phyloP scores from a whole-genome alignment of 352 stramenopile genomes.

The Plasmopara muralis region DNA sequence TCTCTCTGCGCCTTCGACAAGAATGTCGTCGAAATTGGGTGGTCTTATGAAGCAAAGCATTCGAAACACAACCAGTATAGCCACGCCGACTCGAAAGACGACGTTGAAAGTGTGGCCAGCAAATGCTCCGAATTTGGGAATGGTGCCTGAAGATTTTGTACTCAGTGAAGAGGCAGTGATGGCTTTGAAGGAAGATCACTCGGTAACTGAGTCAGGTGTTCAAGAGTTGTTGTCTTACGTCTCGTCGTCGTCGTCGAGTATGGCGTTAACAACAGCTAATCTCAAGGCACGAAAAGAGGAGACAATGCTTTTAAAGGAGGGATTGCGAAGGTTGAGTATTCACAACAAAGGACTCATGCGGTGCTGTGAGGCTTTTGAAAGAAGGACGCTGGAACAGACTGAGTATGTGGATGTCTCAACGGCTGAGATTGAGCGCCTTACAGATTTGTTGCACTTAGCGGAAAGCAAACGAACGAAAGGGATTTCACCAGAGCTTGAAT shows the following conservation, averaged over 20 bases:
- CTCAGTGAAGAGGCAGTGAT: conserved; percentile 36
- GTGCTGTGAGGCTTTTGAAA: conserved; percentile 42
- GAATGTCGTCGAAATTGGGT: conserved; percentile 8
- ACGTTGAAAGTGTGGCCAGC: conserved; percentile 37
- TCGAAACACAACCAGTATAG: conserved; percentile 4
- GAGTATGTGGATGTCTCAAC: conserved; percentile 35
- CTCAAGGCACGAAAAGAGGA: conserved; percentile 48
- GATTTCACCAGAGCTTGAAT: conserved; percentile 17
- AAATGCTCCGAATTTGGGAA: conserved; percentile 17
- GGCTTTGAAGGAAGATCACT: conserved; percentile 64
- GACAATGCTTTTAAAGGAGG: conserved; percentile 43
- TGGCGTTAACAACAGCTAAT: conserved; percentile 29
- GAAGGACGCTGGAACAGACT: conserved; percentile 34
- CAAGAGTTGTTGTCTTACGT: conserved; percentile 53
- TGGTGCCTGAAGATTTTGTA: conserved; percentile 39
- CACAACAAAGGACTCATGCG: conserved; percentile 45
- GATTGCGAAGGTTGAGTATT: conserved; percentile 30
- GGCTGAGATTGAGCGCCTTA: conserved; percentile 41
- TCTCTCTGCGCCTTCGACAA: conserved; percentile 25
- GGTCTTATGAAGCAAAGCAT: conserved; percentile 5
- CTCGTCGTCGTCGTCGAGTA: conserved; percentile 16
- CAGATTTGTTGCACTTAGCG: conserved; percentile 26
- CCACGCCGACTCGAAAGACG: conserved; percentile 16
- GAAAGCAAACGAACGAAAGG: conserved; percentile 14
- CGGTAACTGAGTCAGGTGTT: conserved; percentile 50